phyloP scores from a whole-genome alignment of 768 basidiomycete genomes.

The Kwoniella sp. region DNA sequence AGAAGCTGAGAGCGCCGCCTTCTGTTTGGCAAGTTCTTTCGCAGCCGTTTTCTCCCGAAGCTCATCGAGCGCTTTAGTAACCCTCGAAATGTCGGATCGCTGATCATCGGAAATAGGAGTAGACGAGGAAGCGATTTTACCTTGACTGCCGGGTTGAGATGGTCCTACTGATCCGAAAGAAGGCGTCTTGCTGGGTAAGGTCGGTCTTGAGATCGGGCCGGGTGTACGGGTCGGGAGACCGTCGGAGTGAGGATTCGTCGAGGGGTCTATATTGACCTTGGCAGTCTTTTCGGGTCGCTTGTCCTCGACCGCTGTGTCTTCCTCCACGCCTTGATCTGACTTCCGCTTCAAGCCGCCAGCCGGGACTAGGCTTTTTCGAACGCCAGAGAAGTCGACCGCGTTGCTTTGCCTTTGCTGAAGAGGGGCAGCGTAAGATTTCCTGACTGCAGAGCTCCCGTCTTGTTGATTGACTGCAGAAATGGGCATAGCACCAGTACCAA shows the following conservation, averaged over 20 bases:
- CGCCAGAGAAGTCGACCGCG: constrained; percentile 28
- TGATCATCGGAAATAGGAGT: constrained; percentile 5
- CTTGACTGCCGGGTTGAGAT: constrained; percentile 6
- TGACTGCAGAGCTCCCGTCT: not conserved
- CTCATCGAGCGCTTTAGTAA: constrained; percentile 43
- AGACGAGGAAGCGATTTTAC: not conserved
- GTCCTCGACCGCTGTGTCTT: constrained; percentile 23
- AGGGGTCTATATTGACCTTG: constrained; percentile 9
- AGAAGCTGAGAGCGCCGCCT: constrained; percentile 26
- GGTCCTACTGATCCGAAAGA: constrained; percentile 11
- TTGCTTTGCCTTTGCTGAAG: constrained; percentile 15
- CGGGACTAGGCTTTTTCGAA: constrained; percentile 42
- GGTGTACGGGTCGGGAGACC: constrained; percentile 17
- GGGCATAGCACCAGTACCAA: constrained; percentile 35
- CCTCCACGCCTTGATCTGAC: constrained; percentile 34
- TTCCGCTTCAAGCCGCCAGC: constrained; percentile 43
- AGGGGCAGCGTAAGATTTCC: constrained; percentile 18
- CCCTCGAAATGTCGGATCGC: constrained; percentile 39
- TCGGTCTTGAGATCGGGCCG: constrained; percentile 6
- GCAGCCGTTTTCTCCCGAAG: constrained; percentile 37
- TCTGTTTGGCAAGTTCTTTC: constrained; percentile 34
- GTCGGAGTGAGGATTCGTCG: constrained; percentile 11
- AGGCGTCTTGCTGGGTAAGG: constrained; percentile 14
- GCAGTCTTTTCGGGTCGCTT: constrained; percentile 40
- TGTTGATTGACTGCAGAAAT: constrained; percentile 3